Evolutionary conservation across 805 yeast genomes (phyloP).

Genomic region (Alloascoidea africana): DNA sequence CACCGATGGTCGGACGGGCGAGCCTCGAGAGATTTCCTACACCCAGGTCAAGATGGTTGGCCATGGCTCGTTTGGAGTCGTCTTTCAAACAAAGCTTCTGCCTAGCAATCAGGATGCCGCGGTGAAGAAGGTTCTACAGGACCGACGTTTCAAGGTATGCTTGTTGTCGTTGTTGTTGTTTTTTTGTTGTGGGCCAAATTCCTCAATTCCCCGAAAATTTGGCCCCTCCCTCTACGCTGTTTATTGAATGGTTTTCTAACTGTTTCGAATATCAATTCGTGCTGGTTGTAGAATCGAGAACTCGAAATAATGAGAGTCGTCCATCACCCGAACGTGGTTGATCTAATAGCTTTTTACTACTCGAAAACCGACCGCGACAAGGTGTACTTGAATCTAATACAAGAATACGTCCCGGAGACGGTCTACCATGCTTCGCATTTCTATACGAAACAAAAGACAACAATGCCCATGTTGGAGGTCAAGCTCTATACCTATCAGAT

Average conservation of each 20-base stretch:
- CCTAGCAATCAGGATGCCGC: constrained; percentile 77
- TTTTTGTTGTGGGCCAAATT: constrained; percentile 62
- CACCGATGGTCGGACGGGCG: constrained; percentile 58
- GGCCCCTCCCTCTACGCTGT: too few relatives aligned
- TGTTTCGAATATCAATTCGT: constrained; percentile 60
- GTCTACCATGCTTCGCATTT: constrained; percentile 81
- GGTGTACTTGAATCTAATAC: constrained; percentile 73
- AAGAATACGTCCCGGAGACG: constrained; percentile 94
- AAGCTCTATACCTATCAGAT: constrained; percentile 78
- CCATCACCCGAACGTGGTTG: constrained; percentile 77
- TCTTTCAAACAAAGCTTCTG: constrained; percentile 70
- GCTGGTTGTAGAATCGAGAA: constrained; percentile 77
- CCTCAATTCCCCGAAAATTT: constrained; percentile 54
- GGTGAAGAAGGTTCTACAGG: constrained; percentile 92
- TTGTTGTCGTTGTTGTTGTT: too few relatives aligned
- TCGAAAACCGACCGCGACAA: constrained; percentile 63
- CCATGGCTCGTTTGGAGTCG: constrained; percentile 98
- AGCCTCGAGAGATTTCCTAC: constrained; percentile 46
- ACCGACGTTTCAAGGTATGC: constrained; percentile 80
- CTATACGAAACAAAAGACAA: constrained; percentile 33
- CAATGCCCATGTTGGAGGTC: constrained; percentile 84
- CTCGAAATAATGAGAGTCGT: constrained; percentile 88
- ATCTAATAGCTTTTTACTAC: constrained; percentile 76
- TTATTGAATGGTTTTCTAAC: constrained; percentile 53
- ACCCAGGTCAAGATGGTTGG: constrained; percentile 86